phyloP scores from a whole-genome alignment of 2,329 filamentous ascomycete genomes.

The Chaetomiaceae sp. region DNA sequence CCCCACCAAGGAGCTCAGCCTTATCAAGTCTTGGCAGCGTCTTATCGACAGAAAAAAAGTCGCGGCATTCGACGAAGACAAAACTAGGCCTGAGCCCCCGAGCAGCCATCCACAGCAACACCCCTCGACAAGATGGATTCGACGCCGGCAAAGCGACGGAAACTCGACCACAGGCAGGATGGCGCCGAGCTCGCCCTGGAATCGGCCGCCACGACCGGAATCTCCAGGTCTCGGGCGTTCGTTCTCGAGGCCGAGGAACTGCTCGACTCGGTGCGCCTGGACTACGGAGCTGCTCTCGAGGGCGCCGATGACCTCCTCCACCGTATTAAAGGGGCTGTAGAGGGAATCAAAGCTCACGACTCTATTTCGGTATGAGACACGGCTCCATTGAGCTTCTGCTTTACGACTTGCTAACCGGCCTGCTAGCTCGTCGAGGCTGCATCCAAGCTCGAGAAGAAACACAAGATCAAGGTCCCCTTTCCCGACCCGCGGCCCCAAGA shows the following conservation, averaged over 20 bases:
- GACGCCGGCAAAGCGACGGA: conserved; percentile 33
- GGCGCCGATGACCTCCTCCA: conserved; percentile 48
- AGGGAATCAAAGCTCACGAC: conserved; percentile 46
- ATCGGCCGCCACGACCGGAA: conserved; percentile 29
- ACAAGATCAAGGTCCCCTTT: conserved; percentile 73
- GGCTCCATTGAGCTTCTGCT: no score
- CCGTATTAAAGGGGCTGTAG: conserved; percentile 49
- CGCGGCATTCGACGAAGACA: neutral
- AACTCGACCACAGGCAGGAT: conserved; percentile 29
- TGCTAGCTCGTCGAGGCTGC: conserved; percentile 63
- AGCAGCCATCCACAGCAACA: neutral
- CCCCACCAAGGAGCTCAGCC: conserved; percentile 13
- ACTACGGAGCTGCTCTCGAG: conserved; percentile 46
- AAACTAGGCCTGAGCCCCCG: neutral
- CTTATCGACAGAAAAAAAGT: conserved; percentile 20
- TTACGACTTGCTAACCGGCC: neutral
- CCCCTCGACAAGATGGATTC: conserved; percentile 28
- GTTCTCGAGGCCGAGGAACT: conserved; percentile 58
- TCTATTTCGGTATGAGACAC: conserved; percentile 43
- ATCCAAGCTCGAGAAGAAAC: conserved; percentile 60
- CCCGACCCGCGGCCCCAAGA: conserved; percentile 72
- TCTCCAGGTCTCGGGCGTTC: conserved; percentile 47
- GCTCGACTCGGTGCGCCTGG: conserved; percentile 49
- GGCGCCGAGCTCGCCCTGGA: conserved; percentile 24
- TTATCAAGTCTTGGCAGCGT: conserved; percentile 19